These are phyloP conservation scores for Monosporascus sp. DNA, from an alignment of 2,329 filamentous ascomycete genomes.

Conservation along the genomic window DNA sequence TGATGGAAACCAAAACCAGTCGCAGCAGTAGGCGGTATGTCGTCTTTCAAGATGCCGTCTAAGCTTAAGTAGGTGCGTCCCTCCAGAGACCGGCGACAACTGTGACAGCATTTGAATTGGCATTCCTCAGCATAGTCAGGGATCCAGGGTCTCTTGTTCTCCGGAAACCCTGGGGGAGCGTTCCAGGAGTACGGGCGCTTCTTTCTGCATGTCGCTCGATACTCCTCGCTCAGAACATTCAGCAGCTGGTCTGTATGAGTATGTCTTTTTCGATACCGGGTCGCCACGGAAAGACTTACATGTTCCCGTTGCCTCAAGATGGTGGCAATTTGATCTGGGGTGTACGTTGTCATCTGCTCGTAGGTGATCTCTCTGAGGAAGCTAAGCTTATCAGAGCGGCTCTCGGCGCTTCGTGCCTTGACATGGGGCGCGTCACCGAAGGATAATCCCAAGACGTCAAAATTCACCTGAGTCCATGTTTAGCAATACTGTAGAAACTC, in stretches of 20 bases:
- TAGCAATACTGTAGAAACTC: conserved; percentile 8
- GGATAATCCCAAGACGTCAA: conserved; percentile 29
- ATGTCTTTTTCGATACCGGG: background rate
- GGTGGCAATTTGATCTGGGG: conserved; percentile 38
- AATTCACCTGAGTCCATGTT: conserved; percentile 13
- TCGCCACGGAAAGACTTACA: conserved; percentile 28
- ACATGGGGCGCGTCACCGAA: conserved; percentile 31
- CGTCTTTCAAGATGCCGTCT: conserved; percentile 42
- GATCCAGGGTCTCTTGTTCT: conserved; percentile 32
- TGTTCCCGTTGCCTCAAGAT: conserved; percentile 47
- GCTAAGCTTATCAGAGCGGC: conserved; percentile 36
- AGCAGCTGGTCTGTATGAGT: conserved; percentile 25
- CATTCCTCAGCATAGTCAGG: conserved; percentile 37
- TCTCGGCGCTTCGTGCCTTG: conserved; percentile 33
- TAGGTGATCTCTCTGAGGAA: conserved; percentile 39
- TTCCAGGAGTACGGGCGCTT: conserved; percentile 3
- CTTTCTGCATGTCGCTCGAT: background rate
- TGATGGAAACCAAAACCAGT: conserved; percentile 49
- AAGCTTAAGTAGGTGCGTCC: conserved; percentile 46
- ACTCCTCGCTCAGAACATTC: conserved; percentile 22
- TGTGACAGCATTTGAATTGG: conserved; percentile 43
- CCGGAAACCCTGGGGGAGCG: conserved; percentile 9
- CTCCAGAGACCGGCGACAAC: conserved; percentile 39
- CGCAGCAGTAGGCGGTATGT: conserved; percentile 44
- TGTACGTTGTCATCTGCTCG: conserved; percentile 40